Base-by-base conservation (phyloP, 1,139 yeast species). In the Scheffersomyces parashehatae region DNA sequence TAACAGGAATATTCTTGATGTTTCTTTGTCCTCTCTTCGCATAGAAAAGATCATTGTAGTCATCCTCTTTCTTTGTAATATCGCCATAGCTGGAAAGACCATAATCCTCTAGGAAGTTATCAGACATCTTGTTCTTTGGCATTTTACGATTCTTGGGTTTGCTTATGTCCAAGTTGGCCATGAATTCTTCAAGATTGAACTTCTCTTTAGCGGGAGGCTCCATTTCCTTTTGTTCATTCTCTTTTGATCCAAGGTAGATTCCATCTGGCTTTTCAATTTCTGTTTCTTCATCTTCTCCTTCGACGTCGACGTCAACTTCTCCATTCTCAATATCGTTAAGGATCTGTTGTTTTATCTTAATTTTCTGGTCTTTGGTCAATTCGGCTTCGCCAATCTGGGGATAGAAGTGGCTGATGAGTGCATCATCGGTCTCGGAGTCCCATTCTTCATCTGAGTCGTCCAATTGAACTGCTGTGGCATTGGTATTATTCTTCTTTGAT, bases 341-440 rank as follows among this genome's bases (percentile, higher is more conserved):
- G n/a, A 73, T 67, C 49, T 68, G 77, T 34, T 60, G 50, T 47
- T 68, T 71, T 42, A 73, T 60, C 53, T 65, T 70, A 31, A 58
- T 46, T 50, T 70, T 72, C 43, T 68, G 74, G 13, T 71, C 77
- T 31, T 50, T 50, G 1, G 70, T 56, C 38, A 71, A 55, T 32
- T 64, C 67, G 1, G 48, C 43, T 14, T 67, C 69, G 1, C 71
- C 67, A n/a, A 73, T 52, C 41, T 64, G 63, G 0, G 79, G 79
- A 49, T 70, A 73, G 50, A 70, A 71, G 42, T 70, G 72, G 47
- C 66, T 66, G 36, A 74, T 59, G 31, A 74, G 58, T 16, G 67
- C 75, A 31, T 73, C 77, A 48, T 73, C 79, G 10, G 67, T 61
- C 9, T 73, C 77, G 1, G 74, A 66, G 47, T 72, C 76, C 76